phyloP scores from a whole-genome alignment of 75 land plant genomes.

The Chamaecyparis obtusa region DNA sequence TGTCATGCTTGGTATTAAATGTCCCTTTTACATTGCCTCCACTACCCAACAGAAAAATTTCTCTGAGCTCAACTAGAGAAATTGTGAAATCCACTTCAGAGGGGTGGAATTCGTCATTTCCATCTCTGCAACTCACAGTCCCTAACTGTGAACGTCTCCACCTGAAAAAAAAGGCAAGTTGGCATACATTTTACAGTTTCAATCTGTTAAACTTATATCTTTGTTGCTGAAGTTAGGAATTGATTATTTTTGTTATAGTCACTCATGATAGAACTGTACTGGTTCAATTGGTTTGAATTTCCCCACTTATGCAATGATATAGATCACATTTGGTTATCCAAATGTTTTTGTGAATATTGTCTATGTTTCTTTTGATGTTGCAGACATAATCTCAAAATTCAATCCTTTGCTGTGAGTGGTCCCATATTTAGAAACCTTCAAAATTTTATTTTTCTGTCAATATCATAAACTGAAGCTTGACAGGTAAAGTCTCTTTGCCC shows the following conservation, averaged over 20 bases:
- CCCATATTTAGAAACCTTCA: background rate
- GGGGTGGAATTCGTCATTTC: conserved; percentile 7
- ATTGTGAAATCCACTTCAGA: background rate
- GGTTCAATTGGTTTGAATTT: background rate
- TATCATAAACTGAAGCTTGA: background rate
- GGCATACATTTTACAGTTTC: background rate
- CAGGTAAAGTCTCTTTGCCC: no score
- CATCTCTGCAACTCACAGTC: background rate
- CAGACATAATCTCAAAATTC: background rate
- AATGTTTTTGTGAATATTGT: background rate
- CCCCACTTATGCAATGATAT: background rate
- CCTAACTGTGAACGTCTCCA: background rate
- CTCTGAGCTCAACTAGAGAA: conserved; percentile 7
- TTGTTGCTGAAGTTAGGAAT: background rate
- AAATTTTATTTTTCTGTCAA: background rate
- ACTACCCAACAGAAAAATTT: background rate
- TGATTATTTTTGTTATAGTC: background rate
- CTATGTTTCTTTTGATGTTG: background rate
- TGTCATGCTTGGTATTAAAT: conserved; percentile 5
- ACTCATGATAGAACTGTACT: background rate
- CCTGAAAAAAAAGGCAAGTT: conserved; percentile 1
- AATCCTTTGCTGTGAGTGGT: background rate
- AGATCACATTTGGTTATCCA: background rate
- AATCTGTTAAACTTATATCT: background rate
- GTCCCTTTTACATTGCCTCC: background rate